Base-by-base conservation (phyloP, 2,329 filamentous ascomycete species). In the Trichoderma citrinoviride region DNA sequence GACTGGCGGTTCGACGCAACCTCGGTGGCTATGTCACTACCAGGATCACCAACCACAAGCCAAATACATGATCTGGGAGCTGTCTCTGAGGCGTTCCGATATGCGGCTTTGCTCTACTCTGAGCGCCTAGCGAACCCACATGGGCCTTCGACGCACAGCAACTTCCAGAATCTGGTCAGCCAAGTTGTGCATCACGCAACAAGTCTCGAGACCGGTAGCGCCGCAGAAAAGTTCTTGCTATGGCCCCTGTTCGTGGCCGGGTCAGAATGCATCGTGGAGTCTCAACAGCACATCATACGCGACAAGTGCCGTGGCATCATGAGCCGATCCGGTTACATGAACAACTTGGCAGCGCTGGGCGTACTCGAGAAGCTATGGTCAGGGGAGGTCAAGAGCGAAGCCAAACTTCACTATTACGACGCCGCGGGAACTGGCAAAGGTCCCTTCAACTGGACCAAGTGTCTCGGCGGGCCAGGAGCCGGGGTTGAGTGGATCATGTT, bases 241-340 rank as follows among this genome's bases (percentile, higher is more conserved):
- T 97, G 93, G 94, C 93, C 94, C 3, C 83, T 97, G 3, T 97
- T 97, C 75, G 90, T 97, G 60, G 88, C 90, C 1, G 93, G 93
- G 21, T 93, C 91, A 23, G 94, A 97, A 79, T 96, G 92, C 71
- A 89, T 95, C 68, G 90, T 92, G 69, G 87, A 91, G 71, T 81
- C 88, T 57, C 91, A 97, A 72, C 90, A 93, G 68, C 85, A 86
- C 65, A 86, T 93, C 65, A 90, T 97, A 60, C 87, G 93, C 61
- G 83, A 87, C 69, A 89, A 93, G 70, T 96, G 92, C 78, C 83
- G 88, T 50, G 92, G 94, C 73, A 94, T 97, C 69, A 93, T 94
- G 82, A 86, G 87, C 33, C 90, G 94, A 69, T 94, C 90, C 61
- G 93, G 93, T 1, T 97, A 97, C 78, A 91, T 93, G 82, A 97